These are phyloP conservation scores for Penicillium macrosclerotiorum DNA, from an alignment of 495 filamentous ascomycete genomes.

Conservation along the genomic window DNA sequence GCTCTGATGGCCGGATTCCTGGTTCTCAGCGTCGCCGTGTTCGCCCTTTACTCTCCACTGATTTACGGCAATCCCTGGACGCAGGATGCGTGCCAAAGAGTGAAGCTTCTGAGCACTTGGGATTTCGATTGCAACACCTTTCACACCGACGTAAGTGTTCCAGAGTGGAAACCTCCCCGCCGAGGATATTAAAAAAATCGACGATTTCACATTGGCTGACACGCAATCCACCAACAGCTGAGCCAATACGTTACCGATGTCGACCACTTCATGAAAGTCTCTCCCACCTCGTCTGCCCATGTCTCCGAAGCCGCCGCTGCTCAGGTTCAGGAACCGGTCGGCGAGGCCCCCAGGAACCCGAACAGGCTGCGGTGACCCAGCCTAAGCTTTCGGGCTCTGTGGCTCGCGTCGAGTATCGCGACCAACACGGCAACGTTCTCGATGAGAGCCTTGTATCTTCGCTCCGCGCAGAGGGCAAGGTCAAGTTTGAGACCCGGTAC, in stretches of 20 bases:
- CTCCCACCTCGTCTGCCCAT: slow-evolving; percentile 26
- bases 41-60: slow-evolving; percentile 80
- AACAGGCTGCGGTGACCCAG: slow-evolving; percentile 45
- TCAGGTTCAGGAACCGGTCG: slow-evolving; percentile 7
- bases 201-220: slow-evolving; percentile 30
- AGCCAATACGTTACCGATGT: slow-evolving; percentile 41
- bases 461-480: slow-evolving; percentile 74
- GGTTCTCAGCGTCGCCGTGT: slow-evolving; percentile 67
- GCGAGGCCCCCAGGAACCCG: slow-evolving; percentile 18
- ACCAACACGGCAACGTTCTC: slow-evolving; percentile 88
- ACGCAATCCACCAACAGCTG: slow-evolving; percentile 28
- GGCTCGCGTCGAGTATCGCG: slow-evolving; percentile 90
- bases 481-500: slow-evolving; percentile 90
- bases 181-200: slow-evolving; percentile 27
- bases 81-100: slow-evolving; percentile 72
- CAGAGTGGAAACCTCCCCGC: slow-evolving; percentile 32
- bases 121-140: slow-evolving; percentile 98
- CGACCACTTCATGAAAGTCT: slow-evolving; percentile 10
- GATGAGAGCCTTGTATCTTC: slow-evolving; percentile 78
- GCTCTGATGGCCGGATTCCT: slow-evolving; percentile 67
- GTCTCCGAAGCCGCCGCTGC: slow-evolving; percentile 11
- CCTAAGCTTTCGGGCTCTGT: slow-evolving; percentile 63
- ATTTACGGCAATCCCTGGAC: slow-evolving; percentile 96
- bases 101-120: slow-evolving; percentile 87
- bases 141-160: slow-evolving; percentile 73